These are phyloP conservation scores for Xanthoceras sorbifolium DNA, from an alignment of 345 rosid species.

Conservation along the genomic window DNA sequence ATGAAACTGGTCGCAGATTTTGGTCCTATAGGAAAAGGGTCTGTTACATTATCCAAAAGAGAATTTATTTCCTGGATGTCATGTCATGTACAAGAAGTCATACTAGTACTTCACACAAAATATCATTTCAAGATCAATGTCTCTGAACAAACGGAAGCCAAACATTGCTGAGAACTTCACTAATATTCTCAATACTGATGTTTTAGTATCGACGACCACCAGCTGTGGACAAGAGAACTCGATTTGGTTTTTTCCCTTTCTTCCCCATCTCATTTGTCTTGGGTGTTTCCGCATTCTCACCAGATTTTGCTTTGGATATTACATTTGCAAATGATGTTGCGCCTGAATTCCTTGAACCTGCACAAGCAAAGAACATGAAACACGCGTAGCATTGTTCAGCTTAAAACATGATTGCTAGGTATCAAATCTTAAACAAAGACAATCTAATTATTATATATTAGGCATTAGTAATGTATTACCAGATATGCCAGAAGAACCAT, in stretches of 20 bases:
- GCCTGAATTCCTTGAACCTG: constrained; percentile 59
- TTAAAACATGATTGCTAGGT: neutral
- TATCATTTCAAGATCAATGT: neutral
- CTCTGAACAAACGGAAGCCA: neutral
- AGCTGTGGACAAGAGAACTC: constrained; percentile 82
- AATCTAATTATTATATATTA: neutral
- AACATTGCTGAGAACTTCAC: neutral
- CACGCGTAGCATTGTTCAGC: neutral
- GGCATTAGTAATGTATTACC: constrained; percentile 22
- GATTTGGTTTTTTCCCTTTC: constrained; percentile 75
- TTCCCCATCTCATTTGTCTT: constrained; percentile 57
- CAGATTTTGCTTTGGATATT: constrained; percentile 54
- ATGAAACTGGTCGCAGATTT: too few relatives aligned
- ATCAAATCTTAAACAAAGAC: neutral
- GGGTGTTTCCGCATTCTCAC: constrained; percentile 37
- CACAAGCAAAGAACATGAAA: neutral
- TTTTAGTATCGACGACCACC: constrained; percentile 77
- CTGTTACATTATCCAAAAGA: neutral
- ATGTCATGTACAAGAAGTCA: neutral
- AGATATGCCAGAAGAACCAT: constrained; percentile 41
- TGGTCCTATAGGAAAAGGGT: too few relatives aligned
- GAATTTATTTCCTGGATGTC: neutral
- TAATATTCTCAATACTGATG: neutral
- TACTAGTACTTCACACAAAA: neutral
- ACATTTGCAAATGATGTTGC: constrained; percentile 75